Conservation (phyloP, 1,139 yeast genomes). For the Diutina ranongensis region DNA sequence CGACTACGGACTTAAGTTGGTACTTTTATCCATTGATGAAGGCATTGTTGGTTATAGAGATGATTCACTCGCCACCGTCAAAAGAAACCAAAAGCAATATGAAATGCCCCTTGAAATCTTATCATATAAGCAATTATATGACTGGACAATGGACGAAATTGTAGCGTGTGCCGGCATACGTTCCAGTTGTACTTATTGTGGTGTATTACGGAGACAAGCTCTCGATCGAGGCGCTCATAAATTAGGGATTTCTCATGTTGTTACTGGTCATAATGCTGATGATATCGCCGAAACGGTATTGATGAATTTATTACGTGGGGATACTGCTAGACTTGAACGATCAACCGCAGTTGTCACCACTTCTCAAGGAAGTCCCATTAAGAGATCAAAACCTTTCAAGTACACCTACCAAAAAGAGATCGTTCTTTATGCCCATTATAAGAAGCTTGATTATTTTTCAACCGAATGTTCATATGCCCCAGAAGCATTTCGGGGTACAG, state of each 20-base stretch:
- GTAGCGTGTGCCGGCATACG: slow-evolving; percentile 92
- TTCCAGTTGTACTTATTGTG: slow-evolving; percentile 96
- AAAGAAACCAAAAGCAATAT: slow-evolving; percentile 83
- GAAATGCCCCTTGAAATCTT: slow-evolving; percentile 82
- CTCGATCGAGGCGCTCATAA: slow-evolving; percentile 93
- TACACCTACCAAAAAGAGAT: slow-evolving; percentile 96
- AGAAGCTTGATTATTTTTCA: slow-evolving; percentile 87
- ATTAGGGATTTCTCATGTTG: slow-evolving; percentile 77
- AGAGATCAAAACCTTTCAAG: slow-evolving; percentile 91
- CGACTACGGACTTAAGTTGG: slow-evolving; percentile 74
- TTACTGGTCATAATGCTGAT: slow-evolving; percentile 98
- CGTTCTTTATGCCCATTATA: slow-evolving; percentile 93
- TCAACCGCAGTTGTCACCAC: slow-evolving; percentile 86
- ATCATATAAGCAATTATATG: slow-evolving; percentile 77
- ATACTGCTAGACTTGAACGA: slow-evolving; percentile 79
- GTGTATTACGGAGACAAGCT: slow-evolving; percentile 93
- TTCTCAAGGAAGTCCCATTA: slow-evolving; percentile 67
- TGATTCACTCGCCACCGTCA: slow-evolving; percentile 93
- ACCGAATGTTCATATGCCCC: slow-evolving; percentile 98
- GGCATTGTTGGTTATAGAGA: slow-evolving; percentile 97
- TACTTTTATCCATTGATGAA: slow-evolving; percentile 82
- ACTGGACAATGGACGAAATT: slow-evolving; percentile 98
- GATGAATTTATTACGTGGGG: slow-evolving; percentile 94
- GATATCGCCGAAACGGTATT: slow-evolving; percentile 98
- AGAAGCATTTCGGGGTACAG: slow-evolving; percentile 96